phyloP scores from a whole-genome alignment of 495 filamentous ascomycete species.

The Podospora didyma region DNA sequence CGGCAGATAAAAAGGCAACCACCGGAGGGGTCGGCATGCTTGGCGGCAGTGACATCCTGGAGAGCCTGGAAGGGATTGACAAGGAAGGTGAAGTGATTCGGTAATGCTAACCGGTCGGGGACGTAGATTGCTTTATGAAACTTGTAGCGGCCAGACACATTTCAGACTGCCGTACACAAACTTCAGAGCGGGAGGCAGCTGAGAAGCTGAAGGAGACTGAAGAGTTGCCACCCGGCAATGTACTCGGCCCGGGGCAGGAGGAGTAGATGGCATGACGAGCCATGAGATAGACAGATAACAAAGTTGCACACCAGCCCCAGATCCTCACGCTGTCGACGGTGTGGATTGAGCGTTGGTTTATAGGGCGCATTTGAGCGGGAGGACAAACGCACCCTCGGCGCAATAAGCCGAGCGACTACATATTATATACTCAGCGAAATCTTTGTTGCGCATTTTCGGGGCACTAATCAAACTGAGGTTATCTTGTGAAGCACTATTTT shows the following conservation, averaged over 20 bases:
- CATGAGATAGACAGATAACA: background rate
- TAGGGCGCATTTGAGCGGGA: too few species aligned
- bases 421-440: too few species aligned
- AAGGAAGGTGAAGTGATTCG: slow-evolving; percentile 62
- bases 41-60: slow-evolving; percentile 84
- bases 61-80: slow-evolving; percentile 80
- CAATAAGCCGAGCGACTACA: too few species aligned
- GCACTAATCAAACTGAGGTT: too few species aligned
- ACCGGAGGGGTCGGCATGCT: slow-evolving; percentile 61
- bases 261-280: background rate
- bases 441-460: too few species aligned
- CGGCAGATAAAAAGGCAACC: slow-evolving; percentile 54
- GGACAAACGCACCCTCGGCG: too few species aligned
- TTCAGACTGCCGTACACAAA: too few species aligned
- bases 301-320: background rate
- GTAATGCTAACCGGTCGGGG: slow-evolving; percentile 20
- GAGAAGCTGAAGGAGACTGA: background rate
- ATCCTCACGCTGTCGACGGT: too few species aligned
- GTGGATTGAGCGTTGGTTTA: too few species aligned
- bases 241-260: background rate
- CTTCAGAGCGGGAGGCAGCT: too few species aligned
- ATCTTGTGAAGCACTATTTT: too few species aligned
- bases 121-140: background rate
- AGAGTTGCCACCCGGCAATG: background rate
- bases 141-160: background rate